These are phyloP conservation scores for Desmodesmus armatus DNA, from an alignment of 139 green algal genomes.

Conservation along the genomic window DNA sequence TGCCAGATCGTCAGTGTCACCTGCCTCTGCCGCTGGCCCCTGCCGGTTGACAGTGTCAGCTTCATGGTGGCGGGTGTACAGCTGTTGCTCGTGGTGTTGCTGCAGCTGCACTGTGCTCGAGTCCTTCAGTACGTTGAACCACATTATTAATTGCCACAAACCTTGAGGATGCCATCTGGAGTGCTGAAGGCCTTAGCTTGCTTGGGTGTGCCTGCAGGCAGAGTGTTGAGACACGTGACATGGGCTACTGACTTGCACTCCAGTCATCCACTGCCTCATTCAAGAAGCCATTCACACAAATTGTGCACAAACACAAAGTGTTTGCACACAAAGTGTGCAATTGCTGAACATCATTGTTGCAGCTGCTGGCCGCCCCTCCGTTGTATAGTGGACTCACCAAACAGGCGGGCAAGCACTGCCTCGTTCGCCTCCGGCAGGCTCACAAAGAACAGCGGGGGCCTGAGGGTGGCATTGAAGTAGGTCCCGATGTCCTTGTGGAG, in stretches of 20 bases:
- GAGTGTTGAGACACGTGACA: background rate
- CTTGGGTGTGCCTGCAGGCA: constrained; percentile 5
- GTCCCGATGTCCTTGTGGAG: constrained; percentile 46
- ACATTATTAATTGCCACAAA: background rate
- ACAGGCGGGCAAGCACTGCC: constrained; percentile 22
- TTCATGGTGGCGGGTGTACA: too few species aligned
- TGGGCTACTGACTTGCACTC: too few species aligned
- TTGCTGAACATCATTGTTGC: background rate
- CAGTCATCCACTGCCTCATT: too few species aligned
- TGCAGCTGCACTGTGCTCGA: too few species aligned
- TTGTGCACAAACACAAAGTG: background rate
- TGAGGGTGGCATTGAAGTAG: constrained; percentile 12
- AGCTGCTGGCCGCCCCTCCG: background rate
- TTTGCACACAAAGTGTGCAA: background rate
- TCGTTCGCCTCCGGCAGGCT: constrained; percentile 37
- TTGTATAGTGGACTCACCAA: constrained; percentile 38
- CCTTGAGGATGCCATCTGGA: constrained; percentile 46
- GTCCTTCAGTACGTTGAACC: too few species aligned
- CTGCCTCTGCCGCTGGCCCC: too few species aligned
- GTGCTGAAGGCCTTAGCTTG: constrained; percentile 36
- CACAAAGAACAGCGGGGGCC: constrained; percentile 35
- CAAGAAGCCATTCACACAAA: too few species aligned
- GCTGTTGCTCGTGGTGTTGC: too few species aligned
- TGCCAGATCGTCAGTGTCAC: too few species aligned
- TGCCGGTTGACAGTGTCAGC: too few species aligned